phyloP scores from a whole-genome alignment of 2,329 filamentous ascomycete genomes.

The Furcasterigmium sp. region DNA sequence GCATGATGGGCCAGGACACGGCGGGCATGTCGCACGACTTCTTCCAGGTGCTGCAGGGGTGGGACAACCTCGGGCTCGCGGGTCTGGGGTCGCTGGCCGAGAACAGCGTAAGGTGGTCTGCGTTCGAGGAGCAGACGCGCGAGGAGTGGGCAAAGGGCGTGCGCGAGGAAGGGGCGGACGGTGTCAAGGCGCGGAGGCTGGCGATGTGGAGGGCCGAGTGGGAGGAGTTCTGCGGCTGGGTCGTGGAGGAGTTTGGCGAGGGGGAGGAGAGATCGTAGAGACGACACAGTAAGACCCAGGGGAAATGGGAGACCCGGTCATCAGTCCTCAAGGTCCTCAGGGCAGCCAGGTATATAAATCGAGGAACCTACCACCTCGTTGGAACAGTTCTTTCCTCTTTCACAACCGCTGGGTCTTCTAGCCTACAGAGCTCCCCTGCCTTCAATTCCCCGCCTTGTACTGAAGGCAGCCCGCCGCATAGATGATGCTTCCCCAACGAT shows the following conservation, averaged over 20 bases:
- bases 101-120: constrained; percentile 87
- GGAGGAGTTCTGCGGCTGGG: constrained; percentile 88
- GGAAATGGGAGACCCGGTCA: no score
- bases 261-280: no score
- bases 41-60: constrained; percentile 84
- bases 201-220: constrained; percentile 76
- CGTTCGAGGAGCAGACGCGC: constrained; percentile 72
- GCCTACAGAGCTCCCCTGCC: no score
- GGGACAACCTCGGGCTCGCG: constrained; percentile 84
- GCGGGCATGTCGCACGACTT: constrained; percentile 88
- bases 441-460: no score
- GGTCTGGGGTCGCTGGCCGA: constrained; percentile 84
- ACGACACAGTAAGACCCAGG: no score
- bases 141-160: constrained; percentile 70
- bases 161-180: constrained; percentile 62
- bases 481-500: no score
- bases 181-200: constrained; percentile 66
- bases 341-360: no score
- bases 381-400: no score
- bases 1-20: constrained; percentile 77
- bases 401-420: no score
- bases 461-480: no score
- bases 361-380: no score
- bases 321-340: no score
- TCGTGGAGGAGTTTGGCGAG: constrained; percentile 71